phyloP scores from a whole-genome alignment of 495 filamentous ascomycete species.

The Aspergillus wentii region DNA sequence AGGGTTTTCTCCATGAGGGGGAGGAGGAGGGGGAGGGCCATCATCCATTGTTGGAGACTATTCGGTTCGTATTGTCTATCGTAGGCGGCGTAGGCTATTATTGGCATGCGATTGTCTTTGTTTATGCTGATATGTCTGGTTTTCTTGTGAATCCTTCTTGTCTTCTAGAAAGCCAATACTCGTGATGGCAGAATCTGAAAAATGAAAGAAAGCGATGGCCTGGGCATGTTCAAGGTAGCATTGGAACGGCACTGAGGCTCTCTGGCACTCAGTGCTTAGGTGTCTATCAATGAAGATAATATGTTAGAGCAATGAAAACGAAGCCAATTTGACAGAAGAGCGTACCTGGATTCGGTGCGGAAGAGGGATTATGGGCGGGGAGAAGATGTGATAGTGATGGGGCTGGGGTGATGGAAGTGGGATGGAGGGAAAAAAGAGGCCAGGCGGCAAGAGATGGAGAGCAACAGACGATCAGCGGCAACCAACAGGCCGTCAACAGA shows the following conservation, averaged over 20 bases:
- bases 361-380: not conserved
- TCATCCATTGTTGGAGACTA: conserved; percentile 30
- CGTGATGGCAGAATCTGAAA: conserved; percentile 7
- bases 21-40: conserved; percentile 55
- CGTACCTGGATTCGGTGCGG: not conserved
- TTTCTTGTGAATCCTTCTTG: conserved; percentile 7
- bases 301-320: too few relatives aligned
- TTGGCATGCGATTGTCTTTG: not conserved
- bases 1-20: conserved; percentile 65
- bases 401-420: not conserved
- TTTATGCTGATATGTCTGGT: not conserved
- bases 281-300: too few relatives aligned
- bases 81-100: conserved; percentile 1
- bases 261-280: conserved; percentile 31
- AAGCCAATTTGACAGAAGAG: not conserved
- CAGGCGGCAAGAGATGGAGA: not conserved
- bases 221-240: conserved; percentile 33
- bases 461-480: too few relatives aligned
- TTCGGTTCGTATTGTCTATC: not conserved
- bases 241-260: conserved; percentile 34
- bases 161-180: conserved; percentile 6
- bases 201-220: conserved; percentile 11
- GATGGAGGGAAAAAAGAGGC: not conserved
- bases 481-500: too few relatives aligned
- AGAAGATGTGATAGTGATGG: not conserved